Conservation (phyloP, 495 filamentous ascomycete genomes). For the Staphylotrichum tortipilum region DNA sequence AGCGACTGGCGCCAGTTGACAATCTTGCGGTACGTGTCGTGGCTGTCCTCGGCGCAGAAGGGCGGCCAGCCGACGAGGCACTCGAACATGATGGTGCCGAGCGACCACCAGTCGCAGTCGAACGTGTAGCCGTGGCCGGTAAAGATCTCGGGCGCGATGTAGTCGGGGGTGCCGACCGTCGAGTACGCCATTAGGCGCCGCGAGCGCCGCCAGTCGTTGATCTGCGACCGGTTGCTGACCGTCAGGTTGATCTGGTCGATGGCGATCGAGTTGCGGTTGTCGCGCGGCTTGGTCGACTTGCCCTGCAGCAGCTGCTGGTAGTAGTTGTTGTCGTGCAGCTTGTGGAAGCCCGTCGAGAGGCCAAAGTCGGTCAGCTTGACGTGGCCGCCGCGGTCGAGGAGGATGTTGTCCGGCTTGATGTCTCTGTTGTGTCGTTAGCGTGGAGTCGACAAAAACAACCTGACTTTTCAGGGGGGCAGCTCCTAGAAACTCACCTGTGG, state of each 20-base stretch:
- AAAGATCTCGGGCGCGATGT: slow-evolving; percentile 98
- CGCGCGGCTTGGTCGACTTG: slow-evolving; percentile 61
- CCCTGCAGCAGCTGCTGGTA: slow-evolving; percentile 91
- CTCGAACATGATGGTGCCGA: slow-evolving; percentile 99
- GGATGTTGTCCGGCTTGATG: slow-evolving; percentile 98
- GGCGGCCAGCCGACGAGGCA: slow-evolving; percentile 98
- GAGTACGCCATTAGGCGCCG: slow-evolving; percentile 93
- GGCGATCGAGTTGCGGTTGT: slow-evolving; percentile 80
- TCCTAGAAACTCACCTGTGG: slow-evolving; percentile 83
- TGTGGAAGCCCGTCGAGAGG: slow-evolving; percentile 95
- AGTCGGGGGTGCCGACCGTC: slow-evolving; percentile 96
- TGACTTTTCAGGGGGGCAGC: too few relatives aligned
- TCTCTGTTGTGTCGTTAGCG: slow-evolving; percentile 51
- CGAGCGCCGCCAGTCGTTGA: slow-evolving; percentile 98
- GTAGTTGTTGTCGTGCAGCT: slow-evolving; percentile 94
- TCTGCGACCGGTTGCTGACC: slow-evolving; percentile 89
- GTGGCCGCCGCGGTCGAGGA: slow-evolving; percentile 88
- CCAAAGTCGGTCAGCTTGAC: slow-evolving; percentile 99
- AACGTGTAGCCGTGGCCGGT: slow-evolving; percentile 90
- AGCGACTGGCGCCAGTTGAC: slow-evolving; percentile 94
- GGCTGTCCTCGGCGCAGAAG: slow-evolving; percentile 95
- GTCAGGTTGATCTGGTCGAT: slow-evolving; percentile 97
- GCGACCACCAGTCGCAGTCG: slow-evolving; percentile 97
- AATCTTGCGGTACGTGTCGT: slow-evolving; percentile 98
- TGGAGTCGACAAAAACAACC: not conserved